phyloP scores from a whole-genome alignment of 768 basidiomycete species.

The Terana coerulea region DNA sequence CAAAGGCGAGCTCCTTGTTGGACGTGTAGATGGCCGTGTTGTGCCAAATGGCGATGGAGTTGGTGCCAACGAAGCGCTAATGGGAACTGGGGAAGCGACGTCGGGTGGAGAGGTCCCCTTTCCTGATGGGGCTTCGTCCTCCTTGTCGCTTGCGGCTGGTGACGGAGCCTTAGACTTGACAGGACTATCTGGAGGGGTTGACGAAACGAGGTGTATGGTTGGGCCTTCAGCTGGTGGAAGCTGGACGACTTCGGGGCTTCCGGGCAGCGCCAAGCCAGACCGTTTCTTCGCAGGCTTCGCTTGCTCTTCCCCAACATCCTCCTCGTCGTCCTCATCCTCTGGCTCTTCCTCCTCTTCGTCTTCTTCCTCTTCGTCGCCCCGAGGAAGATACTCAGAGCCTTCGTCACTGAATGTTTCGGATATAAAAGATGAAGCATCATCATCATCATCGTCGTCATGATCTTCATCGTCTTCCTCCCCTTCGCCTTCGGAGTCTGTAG shows the following conservation, averaged over 20 bases:
- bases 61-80: slow-evolving; percentile 17
- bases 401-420: slow-evolving; percentile 26
- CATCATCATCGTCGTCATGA: slow-evolving; percentile 14
- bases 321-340: slow-evolving; percentile 22
- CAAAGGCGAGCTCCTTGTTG: slow-evolving; percentile 73
- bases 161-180: not conserved
- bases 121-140: too few relatives aligned
- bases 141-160: too few relatives aligned
- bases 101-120: slow-evolving; percentile 30
- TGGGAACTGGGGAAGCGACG: slow-evolving; percentile 18
- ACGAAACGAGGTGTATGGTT: slow-evolving; percentile 6
- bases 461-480: slow-evolving; percentile 13
- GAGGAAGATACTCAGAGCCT: slow-evolving; percentile 20
- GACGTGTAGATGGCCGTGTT: slow-evolving; percentile 60
- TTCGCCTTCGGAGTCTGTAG: not conserved
- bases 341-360: slow-evolving; percentile 25
- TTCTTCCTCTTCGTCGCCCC: slow-evolving; percentile 28
- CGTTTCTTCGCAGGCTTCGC: too few relatives aligned
- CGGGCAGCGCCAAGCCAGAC: not conserved
- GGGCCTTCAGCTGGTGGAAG: slow-evolving; percentile 3
- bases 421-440: slow-evolving; percentile 21
- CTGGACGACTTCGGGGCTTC: not conserved
- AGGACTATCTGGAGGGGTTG: slow-evolving; percentile 9
- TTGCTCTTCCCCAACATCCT: slow-evolving; percentile 31
- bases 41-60: slow-evolving; percentile 38